A percentile compares a stretch with the other conserved stretches of the same genome.
phyloP scores from a whole-genome alignment of 495 filamentous ascomycete species.

The Neurospora sp. region DNA sequence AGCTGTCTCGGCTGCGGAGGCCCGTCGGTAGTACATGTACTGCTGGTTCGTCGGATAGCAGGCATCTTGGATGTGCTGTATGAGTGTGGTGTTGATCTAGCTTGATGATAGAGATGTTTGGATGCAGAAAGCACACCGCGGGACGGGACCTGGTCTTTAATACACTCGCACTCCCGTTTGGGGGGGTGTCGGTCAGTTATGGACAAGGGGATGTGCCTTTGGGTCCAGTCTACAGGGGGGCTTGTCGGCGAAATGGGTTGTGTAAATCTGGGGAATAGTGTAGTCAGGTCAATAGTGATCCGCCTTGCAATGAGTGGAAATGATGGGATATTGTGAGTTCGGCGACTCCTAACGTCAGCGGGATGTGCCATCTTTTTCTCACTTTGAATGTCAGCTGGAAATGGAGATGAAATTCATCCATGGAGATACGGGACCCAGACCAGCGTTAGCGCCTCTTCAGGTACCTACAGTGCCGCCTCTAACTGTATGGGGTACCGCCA shows the following conservation, averaged over 20 bases:
- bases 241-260: not conserved
- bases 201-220: not conserved
- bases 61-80: not conserved
- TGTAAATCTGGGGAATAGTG: not conserved
- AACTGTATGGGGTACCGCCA: not conserved
- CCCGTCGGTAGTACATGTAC: not conserved
- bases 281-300: not conserved
- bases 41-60: not conserved
- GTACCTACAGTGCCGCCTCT: not conserved
- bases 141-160: not conserved
- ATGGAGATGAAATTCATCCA: not conserved
- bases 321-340: not conserved
- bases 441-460: not conserved
- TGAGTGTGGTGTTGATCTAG: not conserved
- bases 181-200: not conserved
- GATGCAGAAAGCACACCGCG: not conserved
- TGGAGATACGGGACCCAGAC: not conserved
- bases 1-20: constrained; percentile 27
- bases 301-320: not conserved
- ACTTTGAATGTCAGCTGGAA: not conserved
- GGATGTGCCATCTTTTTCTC: not conserved
- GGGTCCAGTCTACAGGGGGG: not conserved
- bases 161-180: not conserved
- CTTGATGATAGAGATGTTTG: not conserved
- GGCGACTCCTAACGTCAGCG: not conserved